These are phyloP conservation scores for Hymenoscyphus salicellus DNA, from an alignment of 2,329 filamentous ascomycete genomes.

Conservation along the genomic window DNA sequence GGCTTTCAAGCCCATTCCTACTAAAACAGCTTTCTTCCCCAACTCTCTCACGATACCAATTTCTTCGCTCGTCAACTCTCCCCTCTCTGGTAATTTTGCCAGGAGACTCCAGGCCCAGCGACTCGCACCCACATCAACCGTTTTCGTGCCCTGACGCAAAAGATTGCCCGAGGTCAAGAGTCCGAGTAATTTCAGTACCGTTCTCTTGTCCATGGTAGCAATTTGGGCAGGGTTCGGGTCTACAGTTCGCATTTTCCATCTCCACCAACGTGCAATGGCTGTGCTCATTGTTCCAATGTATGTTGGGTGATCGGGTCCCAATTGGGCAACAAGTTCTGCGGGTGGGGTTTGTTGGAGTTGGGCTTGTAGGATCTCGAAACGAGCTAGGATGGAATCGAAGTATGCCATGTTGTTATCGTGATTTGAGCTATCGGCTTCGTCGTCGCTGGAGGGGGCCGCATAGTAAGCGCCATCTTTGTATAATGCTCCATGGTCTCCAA, in stretches of 20 bases:
- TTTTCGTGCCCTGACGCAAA: constrained; percentile 52
- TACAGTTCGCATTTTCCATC: constrained; percentile 47
- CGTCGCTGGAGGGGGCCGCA: constrained; percentile 48
- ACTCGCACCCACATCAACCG: constrained; percentile 64
- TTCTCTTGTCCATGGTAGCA: constrained; percentile 63
- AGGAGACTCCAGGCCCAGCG: constrained; percentile 84
- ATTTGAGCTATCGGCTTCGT: constrained; percentile 29
- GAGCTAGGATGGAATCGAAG: constrained; percentile 61
- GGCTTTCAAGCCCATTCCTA: constrained; percentile 38
- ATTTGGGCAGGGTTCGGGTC: constrained; percentile 60
- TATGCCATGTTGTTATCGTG: constrained; percentile 60
- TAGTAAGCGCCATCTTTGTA: constrained; percentile 80
- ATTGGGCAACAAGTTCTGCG: constrained; percentile 47
- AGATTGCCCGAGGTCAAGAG: constrained; percentile 62
- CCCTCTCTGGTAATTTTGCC: constrained; percentile 69
- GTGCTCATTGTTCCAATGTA: constrained; percentile 40
- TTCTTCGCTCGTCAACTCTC: constrained; percentile 72
- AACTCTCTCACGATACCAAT: constrained; percentile 75
- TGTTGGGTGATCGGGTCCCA: constrained; percentile 52
- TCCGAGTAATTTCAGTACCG: constrained; percentile 62
- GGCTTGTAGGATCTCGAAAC: constrained; percentile 63
- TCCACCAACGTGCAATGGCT: constrained; percentile 52
- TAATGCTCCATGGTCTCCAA: constrained; percentile 58
- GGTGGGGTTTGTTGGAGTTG: constrained; percentile 58
- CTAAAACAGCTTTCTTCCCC: constrained; percentile 68